Evolutionary conservation across 1,284 basidiomycete species (phyloP).

Genomic region (Naganishia liquefaciens): DNA sequence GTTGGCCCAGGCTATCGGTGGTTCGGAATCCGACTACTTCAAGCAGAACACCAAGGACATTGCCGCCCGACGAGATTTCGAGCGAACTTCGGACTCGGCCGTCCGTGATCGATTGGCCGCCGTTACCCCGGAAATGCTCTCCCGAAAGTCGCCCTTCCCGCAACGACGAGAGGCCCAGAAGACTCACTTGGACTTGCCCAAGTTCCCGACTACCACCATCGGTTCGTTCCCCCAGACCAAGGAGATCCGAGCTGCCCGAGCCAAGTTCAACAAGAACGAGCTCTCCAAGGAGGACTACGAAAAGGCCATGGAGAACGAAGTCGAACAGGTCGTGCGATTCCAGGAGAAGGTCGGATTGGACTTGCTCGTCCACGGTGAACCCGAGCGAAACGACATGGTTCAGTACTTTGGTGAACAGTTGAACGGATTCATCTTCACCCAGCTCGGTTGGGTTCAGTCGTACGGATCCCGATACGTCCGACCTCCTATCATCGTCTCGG

Average conservation of each 20-base stretch:
- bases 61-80: conserved; percentile 92
- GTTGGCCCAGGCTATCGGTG: conserved; percentile 81
- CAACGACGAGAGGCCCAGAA: conserved; percentile 85
- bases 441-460: conserved; percentile 99
- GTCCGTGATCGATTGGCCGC: conserved; percentile 93
- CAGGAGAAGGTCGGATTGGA: conserved; percentile 96
- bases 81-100: conserved; percentile 89
- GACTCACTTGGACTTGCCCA: conserved; percentile 85
- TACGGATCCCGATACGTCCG: conserved; percentile 87
- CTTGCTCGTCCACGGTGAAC: conserved; percentile 97
- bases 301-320: conserved; percentile 98
- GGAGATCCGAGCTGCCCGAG: conserved; percentile 94
- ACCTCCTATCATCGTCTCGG: conserved; percentile 97
- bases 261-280: conserved; percentile 91
- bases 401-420: conserved; percentile 99
- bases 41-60: conserved; percentile 91
- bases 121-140: conserved; percentile 83
- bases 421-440: conserved; percentile 94
- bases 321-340: conserved; percentile 89
- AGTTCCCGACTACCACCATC: conserved; percentile 98
- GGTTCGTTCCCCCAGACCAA: conserved; percentile 99
- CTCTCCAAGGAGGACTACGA: conserved; percentile 88
- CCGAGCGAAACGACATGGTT: conserved; percentile 99
- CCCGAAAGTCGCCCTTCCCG: conserved; percentile 89
- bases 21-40: conserved; percentile 71